phyloP scores from a whole-genome alignment of 2,329 filamentous ascomycete species.

The Annulohypoxylon truncatum region DNA sequence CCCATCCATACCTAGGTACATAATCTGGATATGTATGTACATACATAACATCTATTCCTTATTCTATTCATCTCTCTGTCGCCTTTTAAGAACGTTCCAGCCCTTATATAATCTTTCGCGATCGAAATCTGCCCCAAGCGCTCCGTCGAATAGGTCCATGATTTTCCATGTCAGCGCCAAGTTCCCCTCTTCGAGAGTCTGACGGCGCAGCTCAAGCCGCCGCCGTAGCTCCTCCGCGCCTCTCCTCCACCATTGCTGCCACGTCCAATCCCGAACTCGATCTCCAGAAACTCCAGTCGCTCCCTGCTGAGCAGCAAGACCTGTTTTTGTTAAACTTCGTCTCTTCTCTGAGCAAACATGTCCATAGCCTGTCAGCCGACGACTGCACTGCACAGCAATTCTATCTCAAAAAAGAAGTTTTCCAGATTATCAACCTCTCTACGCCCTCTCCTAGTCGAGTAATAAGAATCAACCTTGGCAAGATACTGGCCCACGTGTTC shows the following conservation, averaged over 20 bases:
- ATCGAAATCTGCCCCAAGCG: neutral
- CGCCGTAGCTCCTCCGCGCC: constrained; percentile 37
- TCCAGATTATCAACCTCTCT: constrained; percentile 87
- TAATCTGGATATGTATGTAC: neutral
- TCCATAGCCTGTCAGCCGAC: constrained; percentile 77
- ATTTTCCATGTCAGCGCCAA: constrained; percentile 49
- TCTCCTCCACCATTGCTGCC: constrained; percentile 57
- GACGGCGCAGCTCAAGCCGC: constrained; percentile 50
- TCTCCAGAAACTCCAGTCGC: constrained; percentile 84
- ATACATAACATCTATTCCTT: neutral
- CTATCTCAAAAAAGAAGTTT: constrained; percentile 91
- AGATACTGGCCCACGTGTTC: constrained; percentile 85
- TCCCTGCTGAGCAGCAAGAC: constrained; percentile 95
- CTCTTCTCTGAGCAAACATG: constrained; percentile 83
- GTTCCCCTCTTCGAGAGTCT: constrained; percentile 50
- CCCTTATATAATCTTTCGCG: neutral
- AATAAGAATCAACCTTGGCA: constrained; percentile 88
- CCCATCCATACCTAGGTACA: no score
- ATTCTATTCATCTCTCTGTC: neutral
- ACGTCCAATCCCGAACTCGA: constrained; percentile 82
- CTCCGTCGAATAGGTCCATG: constrained; percentile 22
- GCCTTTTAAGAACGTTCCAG: neutral
- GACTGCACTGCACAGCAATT: constrained; percentile 90
- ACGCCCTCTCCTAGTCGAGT: constrained; percentile 87
- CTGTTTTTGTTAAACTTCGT: constrained; percentile 92